Evolutionary conservation across 2,329 filamentous ascomycete species (phyloP).

Genomic region (Colletotrichum eremochloae): DNA sequence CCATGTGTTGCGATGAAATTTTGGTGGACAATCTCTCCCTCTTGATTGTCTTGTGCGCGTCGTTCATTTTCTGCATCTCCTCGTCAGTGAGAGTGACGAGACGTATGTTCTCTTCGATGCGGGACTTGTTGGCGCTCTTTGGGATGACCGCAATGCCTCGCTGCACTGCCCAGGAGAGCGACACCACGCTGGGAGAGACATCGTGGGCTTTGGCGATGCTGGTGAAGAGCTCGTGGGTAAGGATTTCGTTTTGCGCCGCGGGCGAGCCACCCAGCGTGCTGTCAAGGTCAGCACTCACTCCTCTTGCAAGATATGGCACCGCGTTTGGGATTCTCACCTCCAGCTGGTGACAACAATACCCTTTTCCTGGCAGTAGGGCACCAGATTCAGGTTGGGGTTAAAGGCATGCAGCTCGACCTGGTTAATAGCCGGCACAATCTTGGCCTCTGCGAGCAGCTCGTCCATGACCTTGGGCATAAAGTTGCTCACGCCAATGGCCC

Average conservation of each 20-base stretch:
- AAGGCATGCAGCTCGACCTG: slow-evolving; percentile 52
- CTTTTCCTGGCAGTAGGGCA: slow-evolving; percentile 49
- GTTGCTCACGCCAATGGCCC: slow-evolving; percentile 52
- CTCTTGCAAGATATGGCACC: no score
- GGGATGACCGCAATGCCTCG: slow-evolving; percentile 47
- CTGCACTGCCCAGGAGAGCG: slow-evolving; percentile 48
- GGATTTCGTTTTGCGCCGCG: slow-evolving; percentile 39
- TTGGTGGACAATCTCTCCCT: slow-evolving; percentile 43
- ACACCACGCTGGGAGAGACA: slow-evolving; percentile 46
- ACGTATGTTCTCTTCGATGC: slow-evolving; percentile 46
- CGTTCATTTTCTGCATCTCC: slow-evolving; percentile 47
- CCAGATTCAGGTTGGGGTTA: slow-evolving; percentile 50
- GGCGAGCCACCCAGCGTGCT: slow-evolving; percentile 39
- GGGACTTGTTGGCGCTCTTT: slow-evolving; percentile 44
- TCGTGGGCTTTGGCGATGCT: slow-evolving; percentile 45
- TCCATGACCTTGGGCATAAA: slow-evolving; percentile 50
- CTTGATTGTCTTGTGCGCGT: slow-evolving; percentile 45
- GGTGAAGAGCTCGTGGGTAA: slow-evolving; percentile 45
- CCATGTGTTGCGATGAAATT: slow-evolving; percentile 38
- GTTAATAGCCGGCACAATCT: slow-evolving; percentile 49
- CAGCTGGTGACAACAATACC: slow-evolving; percentile 51
- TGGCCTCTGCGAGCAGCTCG: slow-evolving; percentile 45
- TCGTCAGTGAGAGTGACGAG: slow-evolving; percentile 47
- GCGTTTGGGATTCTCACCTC: slow-evolving; percentile 41
- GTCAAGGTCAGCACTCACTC: neutral